A percentile compares a stretch with the other conserved stretches of the same genome.
Evolutionary conservation across 2,329 filamentous ascomycete genomes (phyloP).

Genomic region (Thelonectria discophora): DNA sequence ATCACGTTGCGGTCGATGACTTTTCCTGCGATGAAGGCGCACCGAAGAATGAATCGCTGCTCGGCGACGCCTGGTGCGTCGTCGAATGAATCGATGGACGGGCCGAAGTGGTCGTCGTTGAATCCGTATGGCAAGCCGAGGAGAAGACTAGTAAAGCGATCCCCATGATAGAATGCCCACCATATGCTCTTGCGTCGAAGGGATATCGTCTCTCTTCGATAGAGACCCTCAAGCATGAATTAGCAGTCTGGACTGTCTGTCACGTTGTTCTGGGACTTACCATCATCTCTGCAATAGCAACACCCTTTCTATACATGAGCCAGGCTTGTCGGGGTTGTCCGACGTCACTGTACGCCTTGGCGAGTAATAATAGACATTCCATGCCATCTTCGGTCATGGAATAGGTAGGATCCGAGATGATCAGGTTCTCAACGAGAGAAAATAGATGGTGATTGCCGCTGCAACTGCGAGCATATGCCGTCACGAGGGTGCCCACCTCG

Average conservation of each 20-base stretch:
- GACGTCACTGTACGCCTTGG: conserved; percentile 54
- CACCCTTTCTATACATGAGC: conserved; percentile 51
- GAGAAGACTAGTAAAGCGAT: conserved; percentile 54
- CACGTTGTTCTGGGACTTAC: conserved; percentile 35
- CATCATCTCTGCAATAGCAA: conserved; percentile 54
- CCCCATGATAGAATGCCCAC: conserved; percentile 39
- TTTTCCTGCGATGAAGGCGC: conserved; percentile 51
- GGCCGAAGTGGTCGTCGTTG: conserved; percentile 36
- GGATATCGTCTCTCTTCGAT: not conserved
- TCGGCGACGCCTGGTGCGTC: not conserved
- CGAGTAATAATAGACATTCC: conserved; percentile 52
- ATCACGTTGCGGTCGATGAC: conserved; percentile 52
- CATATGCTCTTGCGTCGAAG: conserved; percentile 34
- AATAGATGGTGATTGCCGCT: conserved; percentile 47
- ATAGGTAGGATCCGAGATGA: conserved; percentile 53
- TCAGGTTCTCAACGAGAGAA: conserved; percentile 49
- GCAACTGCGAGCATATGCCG: conserved; percentile 47
- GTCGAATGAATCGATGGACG: not conserved
- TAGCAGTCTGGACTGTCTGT: not conserved
- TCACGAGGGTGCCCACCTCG: conserved; percentile 50
- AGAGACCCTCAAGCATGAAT: not conserved
- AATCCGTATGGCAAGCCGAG: conserved; percentile 55
- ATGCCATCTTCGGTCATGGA: conserved; percentile 52
- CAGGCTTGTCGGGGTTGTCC: conserved; percentile 54
- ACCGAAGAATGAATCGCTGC: conserved; percentile 21